Percentiles rank a stretch among this genome's conserved stretches.
Evolutionary conservation across 2,329 filamentous ascomycete genomes (phyloP).

Genomic region (Colletotrichum ledebouriae): DNA sequence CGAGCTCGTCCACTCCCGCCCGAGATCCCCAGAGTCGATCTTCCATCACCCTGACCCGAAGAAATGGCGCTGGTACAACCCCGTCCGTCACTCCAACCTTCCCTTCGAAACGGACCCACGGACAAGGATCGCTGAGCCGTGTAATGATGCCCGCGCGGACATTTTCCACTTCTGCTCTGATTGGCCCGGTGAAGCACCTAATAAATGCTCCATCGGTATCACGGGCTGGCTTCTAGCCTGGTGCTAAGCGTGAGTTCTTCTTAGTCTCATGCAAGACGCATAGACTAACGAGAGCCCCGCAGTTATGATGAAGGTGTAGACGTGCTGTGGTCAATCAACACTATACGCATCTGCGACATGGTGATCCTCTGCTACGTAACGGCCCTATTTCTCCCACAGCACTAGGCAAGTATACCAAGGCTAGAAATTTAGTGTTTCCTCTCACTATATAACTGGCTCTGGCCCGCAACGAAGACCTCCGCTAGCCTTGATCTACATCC

Average conservation of each 20-base stretch:
- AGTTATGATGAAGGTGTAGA: slow-evolving; percentile 40
- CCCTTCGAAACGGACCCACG: neutral
- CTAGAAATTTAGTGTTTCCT: slow-evolving; percentile 5
- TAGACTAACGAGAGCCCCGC: too few species aligned
- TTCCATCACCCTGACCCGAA: neutral
- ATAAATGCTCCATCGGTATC: slow-evolving; percentile 29
- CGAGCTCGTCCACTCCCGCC: slow-evolving; percentile 44
- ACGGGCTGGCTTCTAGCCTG: slow-evolving; percentile 36
- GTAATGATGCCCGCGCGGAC: slow-evolving; percentile 6
- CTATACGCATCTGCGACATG: slow-evolving; percentile 31
- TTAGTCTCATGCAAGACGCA: neutral
- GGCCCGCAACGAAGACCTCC: neutral
- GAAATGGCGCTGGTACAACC: slow-evolving; percentile 32
- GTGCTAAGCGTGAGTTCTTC: slow-evolving; percentile 31
- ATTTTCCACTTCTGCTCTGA: neutral
- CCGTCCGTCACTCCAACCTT: slow-evolving; percentile 23
- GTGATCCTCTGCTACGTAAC: slow-evolving; percentile 7
- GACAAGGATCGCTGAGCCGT: slow-evolving; percentile 6
- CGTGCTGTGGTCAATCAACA: slow-evolving; percentile 41
- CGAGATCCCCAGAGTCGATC: slow-evolving; percentile 1
- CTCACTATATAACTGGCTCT: slow-evolving; percentile 3
- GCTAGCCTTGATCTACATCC: neutral
- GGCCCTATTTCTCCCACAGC: slow-evolving; percentile 13
- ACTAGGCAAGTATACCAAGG: neutral
- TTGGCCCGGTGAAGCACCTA: slow-evolving; percentile 25